Conservation (phyloP, 2,329 filamentous ascomycete species). For the Calonectria multiphialidica region DNA sequence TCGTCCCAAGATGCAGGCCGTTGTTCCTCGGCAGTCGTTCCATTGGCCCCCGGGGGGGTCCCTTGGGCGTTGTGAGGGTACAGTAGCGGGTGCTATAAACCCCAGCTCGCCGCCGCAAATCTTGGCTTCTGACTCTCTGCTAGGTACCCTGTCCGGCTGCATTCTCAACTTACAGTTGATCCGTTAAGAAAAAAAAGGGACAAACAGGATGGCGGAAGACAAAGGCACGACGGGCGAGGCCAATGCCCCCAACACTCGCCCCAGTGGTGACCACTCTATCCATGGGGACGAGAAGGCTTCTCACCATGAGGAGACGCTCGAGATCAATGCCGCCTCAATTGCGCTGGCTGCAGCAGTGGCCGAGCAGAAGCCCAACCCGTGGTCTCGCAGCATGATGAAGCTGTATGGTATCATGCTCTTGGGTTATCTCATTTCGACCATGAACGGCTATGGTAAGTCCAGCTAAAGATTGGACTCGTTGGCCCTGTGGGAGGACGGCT, state of each 20-base stretch:
- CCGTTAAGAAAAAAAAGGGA: background rate
- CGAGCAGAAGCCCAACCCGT: constrained; percentile 28
- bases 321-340: constrained; percentile 17
- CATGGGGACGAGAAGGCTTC: background rate
- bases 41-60: background rate
- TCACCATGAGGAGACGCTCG: background rate
- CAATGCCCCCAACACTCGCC: background rate
- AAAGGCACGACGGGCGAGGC: background rate
- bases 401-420: constrained; percentile 44
- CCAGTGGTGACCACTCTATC: background rate
- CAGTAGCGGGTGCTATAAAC: background rate
- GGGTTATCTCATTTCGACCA: constrained; percentile 44
- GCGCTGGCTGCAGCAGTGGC: constrained; percentile 22
- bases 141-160: background rate
- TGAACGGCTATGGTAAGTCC: constrained; percentile 46
- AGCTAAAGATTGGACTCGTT: background rate
- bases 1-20: background rate
- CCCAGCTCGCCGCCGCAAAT: background rate
- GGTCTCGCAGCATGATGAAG: constrained; percentile 47
- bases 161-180: background rate
- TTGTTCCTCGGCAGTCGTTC: background rate
- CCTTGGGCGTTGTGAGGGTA: background rate
- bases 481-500: background rate
- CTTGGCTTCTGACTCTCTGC: background rate
- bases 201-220: background rate